Conservation (phyloP, 257 asterid genomes). For the Nicotiana tomentosiformis region DNA sequence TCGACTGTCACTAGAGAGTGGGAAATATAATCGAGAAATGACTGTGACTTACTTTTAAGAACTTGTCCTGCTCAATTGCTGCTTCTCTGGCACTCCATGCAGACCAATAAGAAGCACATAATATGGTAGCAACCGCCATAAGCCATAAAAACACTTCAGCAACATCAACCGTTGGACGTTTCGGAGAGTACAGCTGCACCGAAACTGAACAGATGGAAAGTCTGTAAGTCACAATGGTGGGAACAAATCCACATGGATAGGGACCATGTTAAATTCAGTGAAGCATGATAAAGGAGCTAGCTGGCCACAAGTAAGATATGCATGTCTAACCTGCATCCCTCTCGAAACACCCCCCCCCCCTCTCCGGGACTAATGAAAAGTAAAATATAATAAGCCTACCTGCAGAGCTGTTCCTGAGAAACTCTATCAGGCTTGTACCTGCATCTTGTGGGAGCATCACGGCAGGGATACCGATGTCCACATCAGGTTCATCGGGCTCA, state of each 20-base stretch:
- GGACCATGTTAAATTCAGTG: not conserved
- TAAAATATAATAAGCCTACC: slow-evolving; percentile 41
- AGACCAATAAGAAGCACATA: slow-evolving; percentile 74
- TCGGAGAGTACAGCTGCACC: slow-evolving; percentile 35
- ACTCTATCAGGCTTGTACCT: slow-evolving; percentile 54
- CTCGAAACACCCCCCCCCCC: too few relatives aligned
- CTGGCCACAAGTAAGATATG: not conserved
- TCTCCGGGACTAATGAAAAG: not conserved
- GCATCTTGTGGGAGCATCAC: slow-evolving; percentile 97
- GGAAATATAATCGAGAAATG: not conserved
- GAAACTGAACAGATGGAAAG: slow-evolving; percentile 53
- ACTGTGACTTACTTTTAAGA: slow-evolving; percentile 49
- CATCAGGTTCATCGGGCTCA: slow-evolving; percentile 63
- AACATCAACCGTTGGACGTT: slow-evolving; percentile 17
- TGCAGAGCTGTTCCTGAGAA: slow-evolving; percentile 40
- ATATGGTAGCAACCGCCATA: slow-evolving; percentile 17
- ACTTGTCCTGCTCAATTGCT: slow-evolving; percentile 73
- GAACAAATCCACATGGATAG: not conserved
- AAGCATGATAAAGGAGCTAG: not conserved
- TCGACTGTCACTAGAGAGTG: not conserved
- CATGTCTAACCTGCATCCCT: not conserved
- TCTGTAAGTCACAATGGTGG: not conserved
- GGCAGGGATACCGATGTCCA: slow-evolving; percentile 62
- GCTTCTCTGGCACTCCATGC: slow-evolving; percentile 95
- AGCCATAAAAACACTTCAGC: slow-evolving; percentile 23